Evolutionary conservation across 768 basidiomycete genomes (phyloP).

Genomic region (Galerina sulciceps): DNA sequence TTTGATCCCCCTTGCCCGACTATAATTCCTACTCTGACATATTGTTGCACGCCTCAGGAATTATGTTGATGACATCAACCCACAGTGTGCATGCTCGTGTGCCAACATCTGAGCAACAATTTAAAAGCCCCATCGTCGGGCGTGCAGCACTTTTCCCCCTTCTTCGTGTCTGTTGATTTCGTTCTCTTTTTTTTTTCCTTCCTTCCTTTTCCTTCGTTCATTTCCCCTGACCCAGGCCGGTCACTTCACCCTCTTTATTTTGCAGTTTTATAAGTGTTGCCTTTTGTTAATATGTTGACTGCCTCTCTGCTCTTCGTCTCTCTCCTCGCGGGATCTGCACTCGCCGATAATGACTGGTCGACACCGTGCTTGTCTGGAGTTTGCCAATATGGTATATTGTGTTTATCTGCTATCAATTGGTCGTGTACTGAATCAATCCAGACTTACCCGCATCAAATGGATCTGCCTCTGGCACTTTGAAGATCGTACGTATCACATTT

Average conservation of each 20-base stretch:
- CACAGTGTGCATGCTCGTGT: neutral
- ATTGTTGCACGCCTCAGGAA: neutral
- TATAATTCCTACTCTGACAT: neutral
- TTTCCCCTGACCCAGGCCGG: conserved; percentile 20
- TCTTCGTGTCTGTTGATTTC: neutral
- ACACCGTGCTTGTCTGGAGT: conserved; percentile 41
- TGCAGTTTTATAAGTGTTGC: neutral
- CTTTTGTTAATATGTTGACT: conserved; percentile 9
- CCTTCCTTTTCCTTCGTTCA: conserved; percentile 4
- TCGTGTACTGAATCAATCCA: neutral
- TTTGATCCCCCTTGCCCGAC: neutral
- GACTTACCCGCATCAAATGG: conserved; percentile 34
- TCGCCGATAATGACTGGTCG: conserved; percentile 47
- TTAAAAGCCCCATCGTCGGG: conserved; percentile 1
- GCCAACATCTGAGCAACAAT: neutral
- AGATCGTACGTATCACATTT: conserved; percentile 34
- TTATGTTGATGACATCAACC: neutral
- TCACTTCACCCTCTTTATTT: conserved; percentile 5
- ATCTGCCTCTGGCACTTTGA: conserved; percentile 41
- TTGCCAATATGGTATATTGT: conserved; percentile 39
- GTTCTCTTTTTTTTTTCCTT: conserved; percentile 1
- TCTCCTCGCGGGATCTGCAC: conserved; percentile 6
- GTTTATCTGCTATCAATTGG: neutral
- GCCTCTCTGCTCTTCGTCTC: conserved; percentile 13
- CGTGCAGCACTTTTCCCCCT: neutral